Evolutionary conservation across 2,329 filamentous ascomycete species (phyloP).

Genomic region (Fusarium sp.): DNA sequence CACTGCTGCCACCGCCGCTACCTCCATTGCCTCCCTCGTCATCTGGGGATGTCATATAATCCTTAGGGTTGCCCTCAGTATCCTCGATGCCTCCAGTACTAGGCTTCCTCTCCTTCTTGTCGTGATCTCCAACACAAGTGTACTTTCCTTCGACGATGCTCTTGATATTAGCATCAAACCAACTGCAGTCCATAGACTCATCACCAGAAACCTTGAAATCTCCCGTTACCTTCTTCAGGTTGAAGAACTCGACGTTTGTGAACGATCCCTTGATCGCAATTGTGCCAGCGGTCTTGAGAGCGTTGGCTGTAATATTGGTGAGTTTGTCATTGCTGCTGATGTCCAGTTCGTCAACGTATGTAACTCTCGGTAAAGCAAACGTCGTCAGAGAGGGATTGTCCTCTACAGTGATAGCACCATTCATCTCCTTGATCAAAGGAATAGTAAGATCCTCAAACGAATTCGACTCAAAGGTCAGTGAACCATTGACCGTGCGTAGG

Average conservation of each 20-base stretch:
- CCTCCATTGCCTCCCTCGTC: neutral
- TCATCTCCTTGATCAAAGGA: slow-evolving; percentile 36
- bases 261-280: slow-evolving; percentile 38
- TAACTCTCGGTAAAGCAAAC: slow-evolving; percentile 37
- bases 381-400: slow-evolving; percentile 36
- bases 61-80: slow-evolving; percentile 37
- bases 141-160: slow-evolving; percentile 40
- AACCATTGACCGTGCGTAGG: slow-evolving; percentile 34
- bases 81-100: slow-evolving; percentile 42
- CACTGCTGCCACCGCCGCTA: neutral
- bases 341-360: slow-evolving; percentile 31
- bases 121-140: slow-evolving; percentile 37
- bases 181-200: slow-evolving; percentile 43
- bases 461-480: slow-evolving; percentile 36
- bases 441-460: slow-evolving; percentile 33
- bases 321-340: slow-evolving; percentile 37
- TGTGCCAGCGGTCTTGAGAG: slow-evolving; percentile 37
- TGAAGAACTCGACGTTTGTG: slow-evolving; percentile 41
- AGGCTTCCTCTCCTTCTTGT: slow-evolving; percentile 37
- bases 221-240: slow-evolving; percentile 37
- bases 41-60: slow-evolving; percentile 35
- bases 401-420: slow-evolving; percentile 38
- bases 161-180: slow-evolving; percentile 42
- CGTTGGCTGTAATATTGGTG: slow-evolving; percentile 41
- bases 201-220: slow-evolving; percentile 39